phyloP scores from a whole-genome alignment of 768 basidiomycete species.

The Clitopilus passeckerianus region DNA sequence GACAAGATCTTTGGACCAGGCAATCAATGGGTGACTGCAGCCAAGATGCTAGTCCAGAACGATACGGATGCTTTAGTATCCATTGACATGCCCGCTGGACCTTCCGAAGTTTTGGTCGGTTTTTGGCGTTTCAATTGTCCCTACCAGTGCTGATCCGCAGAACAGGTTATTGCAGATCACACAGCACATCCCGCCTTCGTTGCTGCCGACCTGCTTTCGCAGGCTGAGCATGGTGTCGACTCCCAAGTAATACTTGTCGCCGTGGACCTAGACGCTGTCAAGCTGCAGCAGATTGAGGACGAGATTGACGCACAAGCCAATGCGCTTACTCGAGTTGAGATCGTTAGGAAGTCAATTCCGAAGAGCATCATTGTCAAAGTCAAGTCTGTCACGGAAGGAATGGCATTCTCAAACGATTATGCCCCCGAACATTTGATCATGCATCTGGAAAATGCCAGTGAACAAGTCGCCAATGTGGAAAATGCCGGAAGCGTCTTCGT shows the following conservation, averaged over 20 bases:
- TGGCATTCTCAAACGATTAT: conserved; percentile 93
- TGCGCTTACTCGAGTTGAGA: conserved; percentile 83
- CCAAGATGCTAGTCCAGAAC: conserved; percentile 99
- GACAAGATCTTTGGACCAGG: conserved; percentile 99
- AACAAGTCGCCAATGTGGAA: conserved; percentile 59
- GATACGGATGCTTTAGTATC: conserved; percentile 95
- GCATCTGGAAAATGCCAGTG: conserved; percentile 72
- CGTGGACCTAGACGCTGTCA: conserved; percentile 58
- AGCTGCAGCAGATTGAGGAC: conserved; percentile 70
- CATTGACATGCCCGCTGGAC: conserved; percentile 99
- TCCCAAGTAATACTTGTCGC: conserved; percentile 95
- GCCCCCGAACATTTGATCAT: conserved; percentile 97
- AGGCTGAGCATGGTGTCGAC: conserved; percentile 97
- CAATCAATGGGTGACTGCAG: conserved; percentile 99
- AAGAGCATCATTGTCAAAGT: conserved; percentile 88
- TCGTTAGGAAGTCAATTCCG: conserved; percentile 81
- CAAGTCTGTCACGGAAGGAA: conserved; percentile 63
- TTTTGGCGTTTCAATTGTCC: background rate
- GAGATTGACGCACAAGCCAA: conserved; percentile 86
- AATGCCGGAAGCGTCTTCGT: conserved; percentile 98
- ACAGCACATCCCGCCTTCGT: conserved; percentile 86
- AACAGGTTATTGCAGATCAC: conserved; percentile 91
- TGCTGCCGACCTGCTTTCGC: conserved; percentile 94
- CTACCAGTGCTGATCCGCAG: conserved; percentile 1
- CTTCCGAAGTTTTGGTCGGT: conserved; percentile 93